Evolutionary conservation across 2,329 filamentous ascomycete genomes (phyloP).

Genomic region (Talaromyces atroroseus): DNA sequence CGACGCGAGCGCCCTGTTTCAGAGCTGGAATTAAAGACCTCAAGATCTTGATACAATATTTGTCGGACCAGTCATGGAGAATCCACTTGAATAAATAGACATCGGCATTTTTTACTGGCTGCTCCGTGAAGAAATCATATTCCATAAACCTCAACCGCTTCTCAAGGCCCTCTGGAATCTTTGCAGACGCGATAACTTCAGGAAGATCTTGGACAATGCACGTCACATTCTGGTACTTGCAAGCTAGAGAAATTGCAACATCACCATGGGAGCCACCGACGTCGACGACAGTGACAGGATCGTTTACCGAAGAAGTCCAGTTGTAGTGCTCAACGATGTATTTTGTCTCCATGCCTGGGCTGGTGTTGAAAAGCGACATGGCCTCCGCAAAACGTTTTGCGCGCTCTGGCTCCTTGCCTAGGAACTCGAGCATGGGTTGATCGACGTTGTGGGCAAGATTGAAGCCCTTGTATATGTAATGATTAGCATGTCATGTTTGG

Average conservation of each 20-base stretch:
- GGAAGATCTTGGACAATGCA: constrained; percentile 51
- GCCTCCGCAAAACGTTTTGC: constrained; percentile 11
- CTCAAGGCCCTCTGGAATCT: neutral
- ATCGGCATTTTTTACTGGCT: constrained; percentile 19
- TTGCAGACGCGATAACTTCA: constrained; percentile 23
- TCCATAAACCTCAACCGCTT: constrained; percentile 17
- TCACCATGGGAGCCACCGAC: constrained; percentile 54
- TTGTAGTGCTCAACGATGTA: constrained; percentile 1
- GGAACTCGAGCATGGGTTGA: neutral
- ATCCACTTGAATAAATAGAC: constrained; percentile 22
- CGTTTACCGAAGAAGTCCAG: neutral
- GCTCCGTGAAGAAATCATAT: constrained; percentile 21
- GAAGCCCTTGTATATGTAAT: constrained; percentile 1
- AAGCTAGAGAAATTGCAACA: constrained; percentile 50
- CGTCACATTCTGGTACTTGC: constrained; percentile 45
- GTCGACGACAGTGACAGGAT: constrained; percentile 7
- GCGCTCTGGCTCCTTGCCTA: constrained; percentile 3
- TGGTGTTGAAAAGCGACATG: constrained; percentile 6
- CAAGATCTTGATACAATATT: constrained; percentile 18
- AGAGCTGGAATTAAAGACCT: constrained; percentile 18
- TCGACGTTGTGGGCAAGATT: constrained; percentile 2
- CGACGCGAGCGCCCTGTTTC: constrained; percentile 14
- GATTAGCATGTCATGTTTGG: no score
- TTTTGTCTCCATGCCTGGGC: neutral
- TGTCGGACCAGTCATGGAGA: constrained; percentile 23